Conservation (phyloP, 78 protist genomes). For the Anaeramoeba ignava region DNA sequence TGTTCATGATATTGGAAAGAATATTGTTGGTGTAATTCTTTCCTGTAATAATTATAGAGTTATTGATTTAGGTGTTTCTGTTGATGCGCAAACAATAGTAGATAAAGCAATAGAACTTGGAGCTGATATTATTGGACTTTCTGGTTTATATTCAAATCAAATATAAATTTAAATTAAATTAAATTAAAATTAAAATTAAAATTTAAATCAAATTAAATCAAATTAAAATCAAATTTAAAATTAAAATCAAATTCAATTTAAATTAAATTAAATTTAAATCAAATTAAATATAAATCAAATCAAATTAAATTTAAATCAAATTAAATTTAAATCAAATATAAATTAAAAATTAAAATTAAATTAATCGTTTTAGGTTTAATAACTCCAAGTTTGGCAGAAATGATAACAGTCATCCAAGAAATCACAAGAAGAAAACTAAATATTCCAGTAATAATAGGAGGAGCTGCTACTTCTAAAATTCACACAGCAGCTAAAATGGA, state of each 20-base stretch:
- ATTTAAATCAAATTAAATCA: too few species aligned
- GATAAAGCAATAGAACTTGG: slow-evolving; percentile 42
- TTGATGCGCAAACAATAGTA: slow-evolving; percentile 65
- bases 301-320: too few species aligned
- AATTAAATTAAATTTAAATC: too few species aligned
- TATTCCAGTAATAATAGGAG: slow-evolving; percentile 79
- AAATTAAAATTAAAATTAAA: too few species aligned
- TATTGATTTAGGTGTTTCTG: slow-evolving; percentile 88
- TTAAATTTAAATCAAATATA: too few species aligned
- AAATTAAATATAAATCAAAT: too few species aligned
- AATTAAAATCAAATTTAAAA: too few species aligned
- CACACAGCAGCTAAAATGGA: slow-evolving; percentile 95
- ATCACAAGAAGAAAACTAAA: slow-evolving; percentile 50
- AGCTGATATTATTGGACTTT: slow-evolving; percentile 83
- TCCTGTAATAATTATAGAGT: slow-evolving; percentile 88
- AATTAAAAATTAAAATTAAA: too few species aligned
- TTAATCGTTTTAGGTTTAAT: too few species aligned
- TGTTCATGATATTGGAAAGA: slow-evolving; percentile 99
- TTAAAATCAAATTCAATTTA: too few species aligned
- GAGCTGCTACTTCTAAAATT: slow-evolving; percentile 91
- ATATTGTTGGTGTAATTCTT: slow-evolving; percentile 91
- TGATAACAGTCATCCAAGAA: slow-evolving; percentile 84
- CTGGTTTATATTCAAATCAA: too few species aligned
- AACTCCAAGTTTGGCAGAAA: slow-evolving; percentile 95
- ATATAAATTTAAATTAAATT: too few species aligned